phyloP scores from a whole-genome alignment of 1,284 basidiomycete species.

The Fistulinella cinereoalba region DNA sequence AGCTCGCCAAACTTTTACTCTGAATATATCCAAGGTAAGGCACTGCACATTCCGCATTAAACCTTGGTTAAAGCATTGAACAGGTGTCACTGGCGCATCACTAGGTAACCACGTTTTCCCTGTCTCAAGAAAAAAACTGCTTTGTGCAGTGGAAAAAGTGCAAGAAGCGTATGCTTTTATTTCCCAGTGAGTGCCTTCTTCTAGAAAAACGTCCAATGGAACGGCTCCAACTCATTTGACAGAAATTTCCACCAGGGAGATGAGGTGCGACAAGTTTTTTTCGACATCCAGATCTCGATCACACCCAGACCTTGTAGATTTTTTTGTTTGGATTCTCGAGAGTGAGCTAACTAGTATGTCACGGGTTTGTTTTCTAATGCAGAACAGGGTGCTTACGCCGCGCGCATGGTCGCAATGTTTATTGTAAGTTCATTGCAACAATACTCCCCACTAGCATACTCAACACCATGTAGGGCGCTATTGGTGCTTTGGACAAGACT shows the following conservation, averaged over 20 bases:
- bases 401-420: slow-evolving; percentile 64
- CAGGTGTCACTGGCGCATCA: slow-evolving; percentile 58
- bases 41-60: neutral
- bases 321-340: slow-evolving; percentile 74
- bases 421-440: slow-evolving; percentile 44
- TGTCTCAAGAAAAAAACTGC: neutral
- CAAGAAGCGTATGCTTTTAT: slow-evolving; percentile 74
- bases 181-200: slow-evolving; percentile 53
- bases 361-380: neutral
- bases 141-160: slow-evolving; percentile 55
- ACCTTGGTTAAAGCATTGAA: slow-evolving; percentile 7
- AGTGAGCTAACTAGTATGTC: slow-evolving; percentile 34
- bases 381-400: slow-evolving; percentile 63
- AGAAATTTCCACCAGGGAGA: slow-evolving; percentile 69
- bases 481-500: slow-evolving; percentile 61
- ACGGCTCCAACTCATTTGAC: slow-evolving; percentile 2
- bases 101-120: slow-evolving; percentile 41
- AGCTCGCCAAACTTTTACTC: slow-evolving; percentile 57
- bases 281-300: neutral
- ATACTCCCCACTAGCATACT: neutral
- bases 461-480: slow-evolving; percentile 45
- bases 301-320: slow-evolving; percentile 39
- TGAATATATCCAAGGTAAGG: slow-evolving; percentile 48
- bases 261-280: slow-evolving; percentile 43
- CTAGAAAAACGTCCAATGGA: neutral